These are phyloP conservation scores for Pichia sp. DNA, from an alignment of 1,139 yeast genomes.

Conservation along the genomic window DNA sequence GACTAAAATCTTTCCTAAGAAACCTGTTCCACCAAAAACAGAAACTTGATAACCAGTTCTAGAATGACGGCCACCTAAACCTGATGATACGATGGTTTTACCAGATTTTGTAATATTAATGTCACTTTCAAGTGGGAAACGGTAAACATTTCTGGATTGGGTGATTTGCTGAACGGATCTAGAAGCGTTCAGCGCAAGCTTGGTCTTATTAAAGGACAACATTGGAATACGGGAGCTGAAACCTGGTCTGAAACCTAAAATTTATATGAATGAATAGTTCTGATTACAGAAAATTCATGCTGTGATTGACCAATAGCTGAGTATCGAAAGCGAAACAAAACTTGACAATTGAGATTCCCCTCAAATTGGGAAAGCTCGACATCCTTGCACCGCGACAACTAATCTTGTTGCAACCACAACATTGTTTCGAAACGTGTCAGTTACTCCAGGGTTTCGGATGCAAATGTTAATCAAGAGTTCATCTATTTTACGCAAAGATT, in stretches of 20 bases:
- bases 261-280: background rate
- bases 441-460: background rate
- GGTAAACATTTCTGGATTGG: constrained; percentile 20
- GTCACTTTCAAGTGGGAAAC: constrained; percentile 45
- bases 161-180: constrained; percentile 11
- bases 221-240: background rate
- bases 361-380: background rate
- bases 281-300: background rate
- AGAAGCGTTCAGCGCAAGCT: constrained; percentile 11
- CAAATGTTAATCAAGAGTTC: too few relatives aligned
- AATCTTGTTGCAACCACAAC: background rate
- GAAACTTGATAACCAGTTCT: constrained; percentile 91
- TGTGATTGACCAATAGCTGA: background rate
- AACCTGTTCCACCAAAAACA: constrained; percentile 79
- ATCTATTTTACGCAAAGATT: too few relatives aligned
- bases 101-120: constrained; percentile 73
- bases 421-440: background rate
- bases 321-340: background rate
- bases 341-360: background rate
- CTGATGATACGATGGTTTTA: constrained; percentile 61
- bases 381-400: background rate
- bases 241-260: background rate
- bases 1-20: constrained; percentile 66
- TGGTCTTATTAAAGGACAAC: constrained; percentile 11
- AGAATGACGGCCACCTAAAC: constrained; percentile 80